phyloP scores from a whole-genome alignment of 306 rosid species.

The Vachellia pachyceras region DNA sequence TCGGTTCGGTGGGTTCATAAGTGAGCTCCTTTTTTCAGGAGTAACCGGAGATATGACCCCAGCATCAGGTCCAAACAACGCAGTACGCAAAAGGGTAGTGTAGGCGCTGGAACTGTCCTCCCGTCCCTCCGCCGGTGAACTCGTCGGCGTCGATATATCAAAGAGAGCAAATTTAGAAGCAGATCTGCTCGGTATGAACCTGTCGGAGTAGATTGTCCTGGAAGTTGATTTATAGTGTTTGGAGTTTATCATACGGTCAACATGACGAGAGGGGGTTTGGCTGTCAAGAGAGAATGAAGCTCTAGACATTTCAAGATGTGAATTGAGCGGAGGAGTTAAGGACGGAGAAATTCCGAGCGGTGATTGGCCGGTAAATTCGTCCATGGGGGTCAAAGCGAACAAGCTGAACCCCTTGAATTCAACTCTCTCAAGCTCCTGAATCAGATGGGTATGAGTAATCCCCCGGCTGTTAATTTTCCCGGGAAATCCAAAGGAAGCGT shows the following conservation, averaged over 20 bases:
- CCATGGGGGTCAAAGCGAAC: background rate
- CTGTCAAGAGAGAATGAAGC: constrained; percentile 45
- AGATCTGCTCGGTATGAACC: constrained; percentile 89
- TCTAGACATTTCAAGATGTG: constrained; percentile 41
- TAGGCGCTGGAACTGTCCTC: constrained; percentile 65
- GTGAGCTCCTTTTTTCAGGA: constrained; percentile 56
- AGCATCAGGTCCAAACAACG: constrained; percentile 67
- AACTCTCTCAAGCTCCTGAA: background rate
- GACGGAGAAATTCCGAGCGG: constrained; percentile 17
- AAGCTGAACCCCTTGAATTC: background rate
- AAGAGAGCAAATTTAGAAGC: constrained; percentile 79
- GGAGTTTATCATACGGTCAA: constrained; percentile 70
- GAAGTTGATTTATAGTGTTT: constrained; percentile 69
- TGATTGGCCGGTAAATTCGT: background rate
- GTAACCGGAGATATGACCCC: constrained; percentile 65
- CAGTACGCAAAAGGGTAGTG: constrained; percentile 59
- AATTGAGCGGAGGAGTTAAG: constrained; percentile 42
- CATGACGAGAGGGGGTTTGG: constrained; percentile 60
- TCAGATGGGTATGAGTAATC: background rate
- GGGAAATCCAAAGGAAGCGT: constrained; percentile 23
- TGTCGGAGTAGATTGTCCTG: constrained; percentile 74
- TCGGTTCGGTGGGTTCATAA: constrained; percentile 55
- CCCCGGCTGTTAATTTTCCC: constrained; percentile 19
- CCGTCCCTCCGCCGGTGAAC: constrained; percentile 49
- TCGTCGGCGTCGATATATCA: constrained; percentile 50